Percentiles rank a stretch among this genome's conserved stretches.
Evolutionary conservation across 2,329 filamentous ascomycete genomes (phyloP).

Genomic region (Podosphaera aphanis): DNA sequence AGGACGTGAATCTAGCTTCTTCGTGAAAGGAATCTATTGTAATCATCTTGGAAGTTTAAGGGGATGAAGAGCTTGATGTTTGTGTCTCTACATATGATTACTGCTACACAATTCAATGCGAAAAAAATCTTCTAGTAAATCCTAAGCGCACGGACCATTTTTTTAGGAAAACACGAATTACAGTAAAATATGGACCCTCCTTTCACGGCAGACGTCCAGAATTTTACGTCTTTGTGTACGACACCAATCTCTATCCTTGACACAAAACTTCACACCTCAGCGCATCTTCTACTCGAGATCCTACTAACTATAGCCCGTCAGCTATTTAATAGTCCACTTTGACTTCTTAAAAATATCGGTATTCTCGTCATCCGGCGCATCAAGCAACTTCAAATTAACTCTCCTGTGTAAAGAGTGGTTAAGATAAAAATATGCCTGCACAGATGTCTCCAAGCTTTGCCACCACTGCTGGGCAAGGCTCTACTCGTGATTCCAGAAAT

Average conservation of each 20-base stretch:
- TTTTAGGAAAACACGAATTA: background rate
- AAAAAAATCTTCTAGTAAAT: too few species aligned
- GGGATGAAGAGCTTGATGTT: too few species aligned
- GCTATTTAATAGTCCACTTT: background rate
- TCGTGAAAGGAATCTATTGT: too few species aligned
- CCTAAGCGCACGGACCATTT: background rate
- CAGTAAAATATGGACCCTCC: background rate
- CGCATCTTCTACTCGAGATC: background rate
- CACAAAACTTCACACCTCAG: background rate
- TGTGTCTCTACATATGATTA: too few species aligned
- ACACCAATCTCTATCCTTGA: background rate
- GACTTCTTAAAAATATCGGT: background rate
- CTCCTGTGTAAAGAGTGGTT: background rate
- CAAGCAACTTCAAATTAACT: background rate
- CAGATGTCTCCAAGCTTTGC: slow-evolving; percentile 66
- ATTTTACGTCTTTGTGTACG: background rate
- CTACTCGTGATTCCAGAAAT: slow-evolving; percentile 34
- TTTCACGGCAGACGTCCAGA: background rate
- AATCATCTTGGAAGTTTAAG: too few species aligned
- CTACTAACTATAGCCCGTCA: background rate
- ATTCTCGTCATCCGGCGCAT: background rate
- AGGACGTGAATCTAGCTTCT: too few species aligned
- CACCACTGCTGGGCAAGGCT: slow-evolving; percentile 54
- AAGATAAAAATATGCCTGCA: slow-evolving; percentile 31
- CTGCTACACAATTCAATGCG: too few species aligned